Conservation (phyloP, 2,329 filamentous ascomycete species). For the Sclerotinia nivalis region DNA sequence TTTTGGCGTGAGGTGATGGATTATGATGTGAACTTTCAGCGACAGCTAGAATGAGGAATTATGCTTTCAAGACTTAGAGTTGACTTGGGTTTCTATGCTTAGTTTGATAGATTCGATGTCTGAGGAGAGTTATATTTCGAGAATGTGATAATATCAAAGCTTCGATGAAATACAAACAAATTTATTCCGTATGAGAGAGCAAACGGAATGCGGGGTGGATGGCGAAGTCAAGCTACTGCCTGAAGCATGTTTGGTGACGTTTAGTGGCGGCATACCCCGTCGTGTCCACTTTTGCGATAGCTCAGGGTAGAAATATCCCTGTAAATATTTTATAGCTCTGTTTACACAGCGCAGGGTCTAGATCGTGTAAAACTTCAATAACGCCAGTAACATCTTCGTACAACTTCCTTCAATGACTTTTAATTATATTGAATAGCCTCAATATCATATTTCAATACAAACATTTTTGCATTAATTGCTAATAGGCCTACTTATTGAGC, state of each 20-base stretch:
- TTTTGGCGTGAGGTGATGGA: conserved; percentile 25
- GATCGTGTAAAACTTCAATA: conserved; percentile 9
- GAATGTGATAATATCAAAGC: background rate
- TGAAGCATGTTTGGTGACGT: conserved; percentile 13
- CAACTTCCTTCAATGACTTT: conserved; percentile 2
- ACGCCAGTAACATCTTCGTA: background rate
- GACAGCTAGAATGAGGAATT: background rate
- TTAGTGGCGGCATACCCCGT: conserved; percentile 16
- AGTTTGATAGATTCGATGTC: background rate
- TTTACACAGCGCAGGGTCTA: background rate
- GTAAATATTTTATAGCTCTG: conserved; percentile 7
- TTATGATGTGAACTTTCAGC: background rate
- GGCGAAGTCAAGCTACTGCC: conserved; percentile 22
- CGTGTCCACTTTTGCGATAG: background rate
- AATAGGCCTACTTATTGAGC: background rate
- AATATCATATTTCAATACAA: background rate
- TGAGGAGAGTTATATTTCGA: background rate
- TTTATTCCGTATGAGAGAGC: background rate
- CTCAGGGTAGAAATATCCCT: background rate
- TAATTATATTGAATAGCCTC: background rate
- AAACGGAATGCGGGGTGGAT: conserved; percentile 15
- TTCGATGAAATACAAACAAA: background rate
- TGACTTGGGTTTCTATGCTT: background rate
- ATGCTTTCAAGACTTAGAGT: background rate
- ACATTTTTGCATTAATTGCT: too few relatives aligned